These are phyloP conservation scores for Stephanodiscus triporus DNA, from an alignment of 108 stramenopile genomes.

Conservation along the genomic window DNA sequence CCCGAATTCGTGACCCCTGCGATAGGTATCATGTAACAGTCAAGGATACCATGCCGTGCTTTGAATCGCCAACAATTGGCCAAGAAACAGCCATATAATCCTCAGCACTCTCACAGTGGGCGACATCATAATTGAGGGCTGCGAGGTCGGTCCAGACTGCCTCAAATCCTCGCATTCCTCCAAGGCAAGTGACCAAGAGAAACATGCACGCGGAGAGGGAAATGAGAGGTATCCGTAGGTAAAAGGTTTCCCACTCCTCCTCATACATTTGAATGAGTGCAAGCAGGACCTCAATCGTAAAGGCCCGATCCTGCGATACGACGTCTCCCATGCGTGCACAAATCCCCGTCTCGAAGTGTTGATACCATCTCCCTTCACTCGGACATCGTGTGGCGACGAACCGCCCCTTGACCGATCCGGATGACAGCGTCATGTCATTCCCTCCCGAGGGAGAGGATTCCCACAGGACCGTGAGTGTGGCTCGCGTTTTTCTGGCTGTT, in stretches of 20 bases:
- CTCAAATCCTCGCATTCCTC: constrained; percentile 14
- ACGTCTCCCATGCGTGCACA: no score
- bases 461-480: no score
- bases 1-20: constrained; percentile 22
- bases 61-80: constrained; percentile 3
- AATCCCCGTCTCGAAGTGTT: no score
- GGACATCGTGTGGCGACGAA: constrained; percentile 20
- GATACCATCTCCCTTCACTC: constrained; percentile 17
- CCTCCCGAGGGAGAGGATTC: no score
- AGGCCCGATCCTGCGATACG: no score
- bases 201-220: not conserved
- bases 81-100: constrained; percentile 1
- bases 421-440: no score
- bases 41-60: not conserved
- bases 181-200: constrained; percentile 1
- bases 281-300: constrained; percentile 24
- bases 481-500: no score
- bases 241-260: constrained; percentile 3
- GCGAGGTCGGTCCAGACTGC: constrained; percentile 2
- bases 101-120: not conserved
- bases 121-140: no score
- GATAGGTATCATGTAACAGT: constrained; percentile 31
- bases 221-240: not conserved
- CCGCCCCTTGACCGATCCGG: not conserved
- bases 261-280: constrained; percentile 17